Evolutionary conservation across 108 stramenopile genomes (phyloP), one percentile per base, ranked within the genome.

Genomic region (Nitzschia sp.): DNA sequence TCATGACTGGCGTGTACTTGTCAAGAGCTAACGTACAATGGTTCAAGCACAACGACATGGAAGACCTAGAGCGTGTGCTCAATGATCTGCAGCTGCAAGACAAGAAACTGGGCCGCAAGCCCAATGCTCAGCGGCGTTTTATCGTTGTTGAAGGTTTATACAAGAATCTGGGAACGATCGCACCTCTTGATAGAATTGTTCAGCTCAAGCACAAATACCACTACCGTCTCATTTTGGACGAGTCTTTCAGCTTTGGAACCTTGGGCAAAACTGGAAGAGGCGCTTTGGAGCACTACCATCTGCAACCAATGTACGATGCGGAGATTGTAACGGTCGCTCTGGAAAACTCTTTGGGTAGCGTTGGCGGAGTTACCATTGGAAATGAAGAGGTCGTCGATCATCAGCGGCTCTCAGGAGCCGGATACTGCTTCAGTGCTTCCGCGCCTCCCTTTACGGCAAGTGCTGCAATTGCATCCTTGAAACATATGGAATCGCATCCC

Each of bases 401-500:
- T 80, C 98, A 99, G 72, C 86, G 98, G 13, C 73, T 98, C 22
- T 93, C 90, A 38, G 99, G 97, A 44, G 97, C 98, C 1, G 99
- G 99, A 45, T 99, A 99, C 74, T 96, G 96, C 81, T 99, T 96
- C 80, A 96, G 95, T 63, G 99, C 98, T 2, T 91, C 96, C 54
- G 81, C 96, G 32, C 97, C 98, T 9, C 99, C 99, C n/a, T 99
- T 98, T 71, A 83, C 94, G 13, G 89, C 90, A 15, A 80, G 86
- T 30, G 96, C 89, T 3, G 90, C 93, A 2, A 68, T 87, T 15
- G 80, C 76, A 15, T 45, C 88, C 13, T 47, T 95, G 62, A 53
- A 66, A 26, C 52, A 46, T 3, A 60, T 88, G 72, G 65, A 78
- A 35, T 38, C 58, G 0, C 32, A 67, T 27, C 80, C 80, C 19